Percentiles rank a stretch among this genome's conserved stretches.
These are phyloP conservation scores for Crithidia sp. DNA, from an alignment of 208 protist species.

Conservation along the genomic window DNA sequence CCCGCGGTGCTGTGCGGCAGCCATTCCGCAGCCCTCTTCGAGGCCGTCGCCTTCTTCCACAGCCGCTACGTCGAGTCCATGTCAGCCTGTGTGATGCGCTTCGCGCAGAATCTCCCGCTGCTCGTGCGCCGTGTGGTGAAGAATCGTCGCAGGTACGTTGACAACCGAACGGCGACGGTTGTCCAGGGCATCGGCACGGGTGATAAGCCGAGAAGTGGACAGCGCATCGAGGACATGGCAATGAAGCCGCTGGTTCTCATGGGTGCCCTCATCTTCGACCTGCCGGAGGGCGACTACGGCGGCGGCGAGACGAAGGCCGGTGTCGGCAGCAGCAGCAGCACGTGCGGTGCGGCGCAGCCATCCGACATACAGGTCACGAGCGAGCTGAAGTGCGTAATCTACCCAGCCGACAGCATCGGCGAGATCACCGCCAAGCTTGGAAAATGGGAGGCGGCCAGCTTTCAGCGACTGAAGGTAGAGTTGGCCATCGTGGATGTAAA, in stretches of 20 bases:
- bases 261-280: constrained; percentile 77
- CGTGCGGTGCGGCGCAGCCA: constrained; percentile 56
- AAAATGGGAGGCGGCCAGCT: constrained; percentile 82
- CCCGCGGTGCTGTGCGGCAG: constrained; percentile 74
- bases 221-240: constrained; percentile 87
- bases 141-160: constrained; percentile 54
- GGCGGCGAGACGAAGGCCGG: not conserved
- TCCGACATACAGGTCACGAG: constrained; percentile 60
- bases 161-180: constrained; percentile 35
- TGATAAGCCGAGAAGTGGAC: constrained; percentile 38
- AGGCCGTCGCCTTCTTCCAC: constrained; percentile 86
- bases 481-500: constrained; percentile 75
- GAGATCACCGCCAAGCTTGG: constrained; percentile 74
- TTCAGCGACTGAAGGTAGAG: constrained; percentile 77
- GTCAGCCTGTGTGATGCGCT: constrained; percentile 74
- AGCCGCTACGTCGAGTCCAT: constrained; percentile 67
- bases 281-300: constrained; percentile 20
- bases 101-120: constrained; percentile 82
- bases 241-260: constrained; percentile 90
- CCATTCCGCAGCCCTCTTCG: constrained; percentile 70
- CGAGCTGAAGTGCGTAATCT: constrained; percentile 76
- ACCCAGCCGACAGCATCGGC: constrained; percentile 73
- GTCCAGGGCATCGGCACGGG: constrained; percentile 77
- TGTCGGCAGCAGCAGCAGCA: constrained; percentile 46
- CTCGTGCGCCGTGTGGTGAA: constrained; percentile 84